Conservation (phyloP, 495 filamentous ascomycete genomes). For the Talaromyces borbonicus region DNA sequence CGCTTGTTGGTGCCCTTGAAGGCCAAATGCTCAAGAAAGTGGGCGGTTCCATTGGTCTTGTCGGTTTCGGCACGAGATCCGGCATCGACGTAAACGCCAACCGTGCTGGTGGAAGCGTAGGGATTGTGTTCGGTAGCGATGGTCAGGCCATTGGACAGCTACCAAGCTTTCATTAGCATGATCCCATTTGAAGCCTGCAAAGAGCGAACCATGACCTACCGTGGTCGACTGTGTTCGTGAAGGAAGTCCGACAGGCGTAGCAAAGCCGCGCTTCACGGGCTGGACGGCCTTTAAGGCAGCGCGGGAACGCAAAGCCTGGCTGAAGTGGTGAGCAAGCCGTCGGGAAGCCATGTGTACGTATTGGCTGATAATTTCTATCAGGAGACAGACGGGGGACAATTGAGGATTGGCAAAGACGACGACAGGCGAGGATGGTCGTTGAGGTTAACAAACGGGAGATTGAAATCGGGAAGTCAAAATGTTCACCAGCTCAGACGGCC, state of each 20-base stretch:
- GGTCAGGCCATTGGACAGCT: conserved; percentile 42
- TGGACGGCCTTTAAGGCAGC: conserved; percentile 62
- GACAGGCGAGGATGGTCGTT: conserved; percentile 18
- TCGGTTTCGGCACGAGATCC: conserved; percentile 96
- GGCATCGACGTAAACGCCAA: conserved; percentile 98
- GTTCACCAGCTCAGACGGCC: conserved; percentile 34
- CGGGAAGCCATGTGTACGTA: conserved; percentile 75
- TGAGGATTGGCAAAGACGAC: conserved; percentile 21
- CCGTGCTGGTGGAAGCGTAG: conserved; percentile 96
- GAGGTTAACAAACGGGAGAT: conserved; percentile 35
- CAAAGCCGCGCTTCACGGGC: conserved; percentile 71
- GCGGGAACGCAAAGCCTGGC: conserved; percentile 76
- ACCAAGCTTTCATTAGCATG: too few relatives aligned
- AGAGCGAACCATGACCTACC: conserved; percentile 25
- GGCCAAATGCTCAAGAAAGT: conserved; percentile 98
- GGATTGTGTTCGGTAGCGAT: conserved; percentile 97
- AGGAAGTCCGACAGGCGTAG: conserved; percentile 65
- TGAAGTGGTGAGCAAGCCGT: conserved; percentile 81
- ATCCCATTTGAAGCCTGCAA: background rate
- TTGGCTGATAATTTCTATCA: conserved; percentile 7
- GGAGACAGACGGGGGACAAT: conserved; percentile 12
- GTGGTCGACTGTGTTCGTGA: conserved; percentile 89
- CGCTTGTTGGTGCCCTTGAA: conserved; percentile 98
- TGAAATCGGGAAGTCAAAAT: conserved; percentile 36
- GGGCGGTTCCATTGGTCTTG: conserved; percentile 96